Evolutionary conservation across 2,329 filamentous ascomycete genomes (phyloP), one percentile per base, ranked within the genome.

Genomic region (Apiospora sp.): DNA sequence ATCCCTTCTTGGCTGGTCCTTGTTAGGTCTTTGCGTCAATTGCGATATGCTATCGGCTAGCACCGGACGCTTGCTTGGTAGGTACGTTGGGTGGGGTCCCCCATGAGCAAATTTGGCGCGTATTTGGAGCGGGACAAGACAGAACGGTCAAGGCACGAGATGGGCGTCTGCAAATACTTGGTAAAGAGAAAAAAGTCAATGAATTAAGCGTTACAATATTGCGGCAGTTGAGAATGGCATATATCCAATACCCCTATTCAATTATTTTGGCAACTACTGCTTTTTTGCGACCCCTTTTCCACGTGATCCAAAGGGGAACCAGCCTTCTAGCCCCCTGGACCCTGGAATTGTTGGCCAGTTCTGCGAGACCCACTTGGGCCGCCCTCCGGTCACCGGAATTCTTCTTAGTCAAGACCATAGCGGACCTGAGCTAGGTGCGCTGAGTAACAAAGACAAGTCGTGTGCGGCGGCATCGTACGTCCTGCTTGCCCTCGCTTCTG

Each of bases 21-120:
- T 64, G 58, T 41, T 64, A 41, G 58, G 30, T n/a, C 19, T 64
- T 64, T 41, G 58, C 30, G 58, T 37, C 30, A n/a, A 41, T 41
- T 64, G 58, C 30, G 12, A n/a, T 41, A 10, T 37, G 19, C 27
- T 41, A 64, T 64, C 58, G 58, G 58, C n/a, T 64, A 64, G 58
- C 58, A 64, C 58, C 58, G 58, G 58, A 64, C 58, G 19, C 30
- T 64, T 64, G 58, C 34, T 41, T 64, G 19, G 34, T n/a, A 22
- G 3, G 37, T 41, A 41, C 37, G 37, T 41, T 14, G 12, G 34
- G 58, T 64, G 58, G 58, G 58, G 58, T 64, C 16, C 27, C 34
- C 34, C 34, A 30, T 41, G 58, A 64, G 58, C 58, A 64, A 64
- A 34, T 24, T 64, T 41, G 34, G 58, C 22, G n/a, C 58, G 34